Evolutionary conservation across 495 filamentous ascomycete species (phyloP), one percentile per base, ranked within the genome.

Genomic region (Margaritispora aquatica): DNA sequence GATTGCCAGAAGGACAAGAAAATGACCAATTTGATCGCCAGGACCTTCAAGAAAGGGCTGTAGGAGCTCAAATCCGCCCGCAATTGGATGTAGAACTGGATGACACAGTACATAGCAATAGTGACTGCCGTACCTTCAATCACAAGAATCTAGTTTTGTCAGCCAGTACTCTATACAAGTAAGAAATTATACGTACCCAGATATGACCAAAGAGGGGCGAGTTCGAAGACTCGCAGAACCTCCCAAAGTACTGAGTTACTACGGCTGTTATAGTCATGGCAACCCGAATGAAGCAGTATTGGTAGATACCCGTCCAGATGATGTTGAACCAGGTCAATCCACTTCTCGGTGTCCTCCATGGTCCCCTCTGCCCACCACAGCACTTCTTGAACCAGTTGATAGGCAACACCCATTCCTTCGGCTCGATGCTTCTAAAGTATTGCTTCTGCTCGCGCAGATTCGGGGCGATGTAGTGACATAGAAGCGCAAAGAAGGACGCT

Each of bases 251-350:
- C 66, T 96, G 84, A 0, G 88, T 85, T 31, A 86, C 67, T 24
- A 94, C 88, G 2, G 91, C 86, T 17, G 88, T 81, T 20, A 94
- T 77, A 19, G 91, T 95, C 81, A 92, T 88, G 55, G 87, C 74
- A n/a, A 95, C 84, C 46, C 90, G 82, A 53, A 96, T 83, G 66
- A 94, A 84, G 73, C 92, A 95, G 69, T 96, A 96, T 63, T 96
- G 92, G 69, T 93, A 96, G 31, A 96, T 77, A 41, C 85, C 83
- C 24, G 88, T 78, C 90, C 89, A 96, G 60, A 96, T 79, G 26
- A 96, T 83, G 66, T 96, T 96, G 70, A 96, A 96, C 91, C 91
- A 94, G 1, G 91, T 96, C 73, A 96, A 74, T 1, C 92, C 92
- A 71, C 86, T 96, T 59, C 80, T 78, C 9, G 92, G 92, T 27